Conservation (phyloP, 2,329 filamentous ascomycete species). For the Epichloe festucae region DNA sequence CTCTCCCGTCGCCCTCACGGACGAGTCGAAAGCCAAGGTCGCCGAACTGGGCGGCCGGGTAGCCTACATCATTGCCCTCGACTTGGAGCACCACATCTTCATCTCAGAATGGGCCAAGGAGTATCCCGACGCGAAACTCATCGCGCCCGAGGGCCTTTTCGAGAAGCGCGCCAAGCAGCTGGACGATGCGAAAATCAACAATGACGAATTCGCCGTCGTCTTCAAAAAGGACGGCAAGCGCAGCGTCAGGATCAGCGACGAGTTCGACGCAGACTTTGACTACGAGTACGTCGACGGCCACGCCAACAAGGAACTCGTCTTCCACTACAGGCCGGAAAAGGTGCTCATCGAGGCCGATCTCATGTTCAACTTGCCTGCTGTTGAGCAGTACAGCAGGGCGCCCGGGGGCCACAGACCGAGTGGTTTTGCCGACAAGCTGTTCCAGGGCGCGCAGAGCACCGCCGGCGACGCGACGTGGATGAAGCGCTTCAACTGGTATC, state of each 20-base stretch:
- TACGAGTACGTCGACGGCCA: conserved; percentile 73
- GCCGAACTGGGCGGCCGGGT: conserved; percentile 55
- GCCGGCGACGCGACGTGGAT: conserved; percentile 56
- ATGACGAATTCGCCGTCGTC: conserved; percentile 50
- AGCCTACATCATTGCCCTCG: conserved; percentile 74
- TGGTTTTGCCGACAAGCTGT: conserved; percentile 29
- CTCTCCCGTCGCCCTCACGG: conserved; percentile 78
- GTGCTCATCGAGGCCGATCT: conserved; percentile 83
- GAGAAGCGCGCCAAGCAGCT: conserved; percentile 61
- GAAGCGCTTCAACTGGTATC: conserved; percentile 75
- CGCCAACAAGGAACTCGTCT: conserved; percentile 76
- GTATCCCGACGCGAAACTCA: conserved; percentile 65
- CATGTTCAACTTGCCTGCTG: conserved; percentile 79
- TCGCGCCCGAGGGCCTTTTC: conserved; percentile 70
- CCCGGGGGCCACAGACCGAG: conserved; percentile 23
- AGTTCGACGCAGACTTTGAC: conserved; percentile 80
- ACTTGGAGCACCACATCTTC: conserved; percentile 93
- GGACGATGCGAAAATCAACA: conserved; percentile 30
- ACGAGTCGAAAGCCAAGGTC: conserved; percentile 53
- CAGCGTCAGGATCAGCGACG: conserved; percentile 46
- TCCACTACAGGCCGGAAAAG: conserved; percentile 65
- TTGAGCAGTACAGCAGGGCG: conserved; percentile 72
- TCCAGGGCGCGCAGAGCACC: conserved; percentile 45
- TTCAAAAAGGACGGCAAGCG: conserved; percentile 47
- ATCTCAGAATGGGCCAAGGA: conserved; percentile 70